Percentiles rank a stretch among this genome's conserved stretches.
Evolutionary conservation across 2,329 filamentous ascomycete genomes (phyloP).

Genomic region (Hypoxylon sp.): DNA sequence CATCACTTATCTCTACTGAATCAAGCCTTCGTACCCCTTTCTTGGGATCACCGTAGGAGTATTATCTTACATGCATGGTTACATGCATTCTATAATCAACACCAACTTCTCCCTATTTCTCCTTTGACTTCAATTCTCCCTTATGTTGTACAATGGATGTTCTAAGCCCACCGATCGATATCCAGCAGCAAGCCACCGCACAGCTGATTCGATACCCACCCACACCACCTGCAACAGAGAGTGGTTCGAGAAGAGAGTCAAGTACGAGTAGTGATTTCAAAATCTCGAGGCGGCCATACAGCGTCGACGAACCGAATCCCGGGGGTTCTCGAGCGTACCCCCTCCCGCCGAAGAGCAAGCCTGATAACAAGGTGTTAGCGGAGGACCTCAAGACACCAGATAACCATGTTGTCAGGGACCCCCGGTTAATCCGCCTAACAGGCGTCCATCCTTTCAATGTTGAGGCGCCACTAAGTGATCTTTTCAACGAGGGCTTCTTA

Average conservation of each 20-base stretch:
- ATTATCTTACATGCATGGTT: slow-evolving; percentile 38
- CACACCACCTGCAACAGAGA: slow-evolving; percentile 59
- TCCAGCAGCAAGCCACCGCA: slow-evolving; percentile 37
- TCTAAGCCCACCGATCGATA: slow-evolving; percentile 16
- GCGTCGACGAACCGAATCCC: slow-evolving; percentile 40
- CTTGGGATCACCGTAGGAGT: background rate
- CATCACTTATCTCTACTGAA: slow-evolving; percentile 8
- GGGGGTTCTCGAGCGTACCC: slow-evolving; percentile 64
- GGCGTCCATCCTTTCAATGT: slow-evolving; percentile 93
- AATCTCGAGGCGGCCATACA: slow-evolving; percentile 25
- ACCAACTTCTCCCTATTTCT: slow-evolving; percentile 18
- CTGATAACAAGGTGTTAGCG: slow-evolving; percentile 73
- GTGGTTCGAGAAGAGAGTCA: slow-evolving; percentile 56
- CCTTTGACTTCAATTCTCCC: slow-evolving; percentile 3
- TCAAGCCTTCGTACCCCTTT: slow-evolving; percentile 24
- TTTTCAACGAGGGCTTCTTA: slow-evolving; percentile 86
- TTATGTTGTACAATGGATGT: slow-evolving; percentile 31
- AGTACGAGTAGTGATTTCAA: slow-evolving; percentile 54
- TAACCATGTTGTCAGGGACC: slow-evolving; percentile 82
- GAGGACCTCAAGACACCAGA: slow-evolving; percentile 89
- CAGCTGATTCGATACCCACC: slow-evolving; percentile 55
- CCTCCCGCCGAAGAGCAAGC: slow-evolving; percentile 76
- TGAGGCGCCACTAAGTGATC: slow-evolving; percentile 82
- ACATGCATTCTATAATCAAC: slow-evolving; percentile 29
- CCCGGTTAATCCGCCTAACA: slow-evolving; percentile 86